phyloP scores from a whole-genome alignment of 23 red algal species.

The Gracilaria domingensis region DNA sequence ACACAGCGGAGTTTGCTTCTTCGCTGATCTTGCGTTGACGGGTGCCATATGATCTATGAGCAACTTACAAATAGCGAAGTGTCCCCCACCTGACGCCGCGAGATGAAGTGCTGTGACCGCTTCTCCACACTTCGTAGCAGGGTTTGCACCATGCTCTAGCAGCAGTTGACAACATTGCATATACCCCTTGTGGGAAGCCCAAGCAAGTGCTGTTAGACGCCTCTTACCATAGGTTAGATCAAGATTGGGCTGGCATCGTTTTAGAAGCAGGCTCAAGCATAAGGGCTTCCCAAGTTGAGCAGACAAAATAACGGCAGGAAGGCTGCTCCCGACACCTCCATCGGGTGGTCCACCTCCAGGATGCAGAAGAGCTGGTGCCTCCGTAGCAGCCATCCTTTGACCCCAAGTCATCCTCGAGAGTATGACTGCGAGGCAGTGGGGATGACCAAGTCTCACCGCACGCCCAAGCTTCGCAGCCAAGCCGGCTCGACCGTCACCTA shows the following conservation, averaged over 20 bases:
- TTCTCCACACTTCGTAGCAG: conserved; percentile 81
- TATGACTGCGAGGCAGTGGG: conserved; percentile 83
- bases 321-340: conserved; percentile 42
- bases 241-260: conserved; percentile 78
- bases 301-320: conserved; percentile 84
- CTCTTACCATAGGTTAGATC: conserved; percentile 74
- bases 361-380: conserved; percentile 80
- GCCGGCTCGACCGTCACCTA: conserved; percentile 76
- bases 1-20: conserved; percentile 86
- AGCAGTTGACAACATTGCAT: conserved; percentile 80
- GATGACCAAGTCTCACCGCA: conserved; percentile 80
- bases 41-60: conserved; percentile 65
- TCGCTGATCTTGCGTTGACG: conserved; percentile 74
- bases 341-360: conserved; percentile 65
- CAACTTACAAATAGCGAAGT: conserved; percentile 49
- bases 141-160: conserved; percentile 65
- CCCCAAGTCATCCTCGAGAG: conserved; percentile 87
- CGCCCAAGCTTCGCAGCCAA: conserved; percentile 85
- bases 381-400: conserved; percentile 83
- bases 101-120: conserved; percentile 88
- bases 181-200: conserved; percentile 92
- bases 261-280: conserved; percentile 76
- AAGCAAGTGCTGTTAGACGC: conserved; percentile 84
- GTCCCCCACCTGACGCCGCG: conserved; percentile 82
- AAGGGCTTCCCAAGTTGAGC: conserved; percentile 86